These are phyloP conservation scores for Macrophomina pseudophaseolina DNA, from an alignment of 2,329 filamentous ascomycete species.

Conservation along the genomic window DNA sequence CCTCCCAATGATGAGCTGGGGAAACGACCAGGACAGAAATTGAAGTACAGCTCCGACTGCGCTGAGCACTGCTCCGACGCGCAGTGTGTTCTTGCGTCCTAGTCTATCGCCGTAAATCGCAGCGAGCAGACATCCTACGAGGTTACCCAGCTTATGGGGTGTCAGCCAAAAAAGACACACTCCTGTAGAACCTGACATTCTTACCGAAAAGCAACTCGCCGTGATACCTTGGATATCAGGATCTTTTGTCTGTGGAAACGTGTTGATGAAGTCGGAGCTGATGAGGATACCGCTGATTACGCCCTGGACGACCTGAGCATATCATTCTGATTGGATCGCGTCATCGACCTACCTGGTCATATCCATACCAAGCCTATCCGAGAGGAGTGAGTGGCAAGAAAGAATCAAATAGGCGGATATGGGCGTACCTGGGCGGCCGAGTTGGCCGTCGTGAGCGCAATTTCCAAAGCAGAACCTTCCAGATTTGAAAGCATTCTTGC, in stretches of 20 bases:
- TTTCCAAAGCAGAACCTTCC: background rate
- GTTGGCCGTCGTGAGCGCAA: constrained; percentile 5
- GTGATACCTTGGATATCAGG: constrained; percentile 34
- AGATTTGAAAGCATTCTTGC: background rate
- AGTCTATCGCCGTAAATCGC: constrained; percentile 27
- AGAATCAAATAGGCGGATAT: no score
- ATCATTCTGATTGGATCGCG: background rate
- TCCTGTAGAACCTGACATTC: constrained; percentile 11
- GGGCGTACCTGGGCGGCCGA: background rate
- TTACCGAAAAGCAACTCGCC: constrained; percentile 34
- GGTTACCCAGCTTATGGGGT: background rate
- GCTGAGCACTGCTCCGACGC: constrained; percentile 29
- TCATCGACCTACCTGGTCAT: constrained; percentile 28
- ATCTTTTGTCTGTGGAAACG: constrained; percentile 32
- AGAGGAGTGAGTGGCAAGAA: no score
- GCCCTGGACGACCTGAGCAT: constrained; percentile 21
- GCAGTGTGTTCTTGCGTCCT: constrained; percentile 33
- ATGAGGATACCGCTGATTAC: constrained; percentile 31
- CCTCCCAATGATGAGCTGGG: constrained; percentile 29
- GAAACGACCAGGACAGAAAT: constrained; percentile 28
- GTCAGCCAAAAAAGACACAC: background rate
- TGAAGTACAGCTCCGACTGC: constrained; percentile 33
- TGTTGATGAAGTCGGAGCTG: constrained; percentile 31
- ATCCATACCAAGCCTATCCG: constrained; percentile 29
- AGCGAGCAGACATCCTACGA: constrained; percentile 22